These are phyloP conservation scores for Massarina eburnea DNA, from an alignment of 2,329 filamentous ascomycete species.

Conservation along the genomic window DNA sequence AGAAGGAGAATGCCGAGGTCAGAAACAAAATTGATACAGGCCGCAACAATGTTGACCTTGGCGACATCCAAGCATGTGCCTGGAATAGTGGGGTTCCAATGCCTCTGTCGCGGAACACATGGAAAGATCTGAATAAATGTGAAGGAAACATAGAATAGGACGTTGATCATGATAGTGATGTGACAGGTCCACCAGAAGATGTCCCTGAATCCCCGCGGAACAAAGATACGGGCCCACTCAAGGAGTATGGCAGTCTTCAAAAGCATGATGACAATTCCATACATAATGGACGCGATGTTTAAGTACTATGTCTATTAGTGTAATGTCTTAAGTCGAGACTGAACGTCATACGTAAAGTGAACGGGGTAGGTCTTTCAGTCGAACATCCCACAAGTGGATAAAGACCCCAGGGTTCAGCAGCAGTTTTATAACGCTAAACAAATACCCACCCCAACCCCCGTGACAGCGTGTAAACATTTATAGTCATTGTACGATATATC, in stretches of 20 bases:
- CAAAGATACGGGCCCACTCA: conserved; percentile 48
- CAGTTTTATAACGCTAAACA: conserved; percentile 6
- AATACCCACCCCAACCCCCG: conserved; percentile 8
- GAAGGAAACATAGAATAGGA: conserved; percentile 27
- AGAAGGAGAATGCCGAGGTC: conserved; percentile 39
- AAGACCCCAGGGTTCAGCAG: conserved; percentile 6
- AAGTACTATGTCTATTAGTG: conserved; percentile 6
- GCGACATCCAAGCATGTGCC: conserved; percentile 35
- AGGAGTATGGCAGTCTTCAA: conserved; percentile 35
- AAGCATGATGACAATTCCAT: conserved; percentile 11
- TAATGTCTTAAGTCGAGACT: neutral
- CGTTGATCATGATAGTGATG: conserved; percentile 34
- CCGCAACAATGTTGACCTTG: conserved; percentile 31
- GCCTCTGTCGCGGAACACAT: conserved; percentile 38
- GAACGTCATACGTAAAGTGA: neutral
- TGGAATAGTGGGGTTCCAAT: conserved; percentile 36
- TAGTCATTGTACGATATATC: neutral
- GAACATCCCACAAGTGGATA: conserved; percentile 15
- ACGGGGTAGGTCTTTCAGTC: conserved; percentile 5
- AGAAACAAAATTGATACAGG: conserved; percentile 36
- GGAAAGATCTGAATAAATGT: conserved; percentile 39
- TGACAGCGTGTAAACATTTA: neutral
- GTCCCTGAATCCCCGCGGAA: conserved; percentile 23
- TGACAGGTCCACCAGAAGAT: conserved; percentile 43
- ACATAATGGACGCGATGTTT: conserved; percentile 6